Conservation (phyloP, 1,284 basidiomycete species). For the Amylostereum areolatum region DNA sequence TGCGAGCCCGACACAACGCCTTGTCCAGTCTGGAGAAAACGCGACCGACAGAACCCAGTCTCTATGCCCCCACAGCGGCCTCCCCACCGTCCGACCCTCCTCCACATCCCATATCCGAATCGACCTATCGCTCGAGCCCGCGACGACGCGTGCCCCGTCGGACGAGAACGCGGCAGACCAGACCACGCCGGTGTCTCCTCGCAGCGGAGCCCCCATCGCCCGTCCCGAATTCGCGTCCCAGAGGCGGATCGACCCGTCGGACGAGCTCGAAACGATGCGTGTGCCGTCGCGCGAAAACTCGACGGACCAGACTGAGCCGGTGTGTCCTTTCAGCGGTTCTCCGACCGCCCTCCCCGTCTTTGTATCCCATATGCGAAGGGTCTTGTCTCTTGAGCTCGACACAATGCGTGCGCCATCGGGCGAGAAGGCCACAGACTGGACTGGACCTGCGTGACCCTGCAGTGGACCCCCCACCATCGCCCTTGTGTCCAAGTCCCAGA, state of each 20-base stretch:
- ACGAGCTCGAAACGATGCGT: slow-evolving; percentile 6
- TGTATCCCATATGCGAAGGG: slow-evolving; percentile 3
- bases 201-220: background rate
- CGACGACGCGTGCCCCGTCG: slow-evolving; percentile 1
- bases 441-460: slow-evolving; percentile 2
- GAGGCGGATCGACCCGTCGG: slow-evolving; percentile 8
- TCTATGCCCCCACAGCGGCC: background rate
- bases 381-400: slow-evolving; percentile 4
- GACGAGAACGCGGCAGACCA: background rate
- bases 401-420: slow-evolving; percentile 4
- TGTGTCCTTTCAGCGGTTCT: background rate
- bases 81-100: background rate
- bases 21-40: background rate
- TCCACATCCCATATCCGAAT: slow-evolving; percentile 9
- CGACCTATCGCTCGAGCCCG: slow-evolving; percentile 8
- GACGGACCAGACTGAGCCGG: background rate
- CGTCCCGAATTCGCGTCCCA: slow-evolving; percentile 6
- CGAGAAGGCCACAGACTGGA: slow-evolving; percentile 6
- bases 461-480: too few relatives aligned
- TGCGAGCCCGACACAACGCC: background rate
- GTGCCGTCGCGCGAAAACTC: background rate
- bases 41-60: background rate
- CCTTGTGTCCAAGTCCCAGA: too few relatives aligned
- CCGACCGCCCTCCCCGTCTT: background rate
- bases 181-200: background rate